Evolutionary conservation across 805 yeast species (phyloP).

Genomic region (Wickerhamomyces queroliae): DNA sequence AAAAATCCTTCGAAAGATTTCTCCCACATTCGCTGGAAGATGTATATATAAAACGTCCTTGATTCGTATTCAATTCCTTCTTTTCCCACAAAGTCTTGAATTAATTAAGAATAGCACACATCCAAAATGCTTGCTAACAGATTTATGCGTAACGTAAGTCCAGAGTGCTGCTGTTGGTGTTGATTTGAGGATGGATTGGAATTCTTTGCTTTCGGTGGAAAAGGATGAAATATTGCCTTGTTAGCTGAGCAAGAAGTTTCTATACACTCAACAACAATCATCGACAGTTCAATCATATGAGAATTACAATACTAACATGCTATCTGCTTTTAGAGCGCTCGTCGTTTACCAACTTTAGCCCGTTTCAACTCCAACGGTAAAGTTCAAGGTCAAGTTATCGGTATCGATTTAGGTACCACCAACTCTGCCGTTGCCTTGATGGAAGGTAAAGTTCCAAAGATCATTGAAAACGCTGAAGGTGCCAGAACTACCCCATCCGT

Average conservation of each 20-base stretch:
- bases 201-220: background rate
- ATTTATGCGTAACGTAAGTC: constrained; percentile 20
- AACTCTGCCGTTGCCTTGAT: constrained; percentile 76
- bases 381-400: constrained; percentile 51
- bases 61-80: background rate
- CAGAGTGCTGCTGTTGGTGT: background rate
- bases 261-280: background rate
- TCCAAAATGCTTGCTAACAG: constrained; percentile 22
- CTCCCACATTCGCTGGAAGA: constrained; percentile 1
- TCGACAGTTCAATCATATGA: background rate
- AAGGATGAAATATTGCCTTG: background rate
- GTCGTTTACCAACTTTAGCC: constrained; percentile 25
- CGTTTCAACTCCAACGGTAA: constrained; percentile 45
- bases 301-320: constrained; percentile 10
- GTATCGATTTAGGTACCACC: constrained; percentile 84
- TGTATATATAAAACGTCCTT: background rate
- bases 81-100: background rate
- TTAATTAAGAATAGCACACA: background rate
- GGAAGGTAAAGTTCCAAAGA: constrained; percentile 47
- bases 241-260: no score
- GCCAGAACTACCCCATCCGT: constrained; percentile 53
- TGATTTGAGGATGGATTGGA: no score
- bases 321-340: constrained; percentile 7
- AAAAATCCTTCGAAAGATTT: constrained; percentile 11
- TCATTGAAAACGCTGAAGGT: constrained; percentile 77